Base-by-base conservation (phyloP, 169 alveolate species). In the Eimeria falciformis region DNA sequence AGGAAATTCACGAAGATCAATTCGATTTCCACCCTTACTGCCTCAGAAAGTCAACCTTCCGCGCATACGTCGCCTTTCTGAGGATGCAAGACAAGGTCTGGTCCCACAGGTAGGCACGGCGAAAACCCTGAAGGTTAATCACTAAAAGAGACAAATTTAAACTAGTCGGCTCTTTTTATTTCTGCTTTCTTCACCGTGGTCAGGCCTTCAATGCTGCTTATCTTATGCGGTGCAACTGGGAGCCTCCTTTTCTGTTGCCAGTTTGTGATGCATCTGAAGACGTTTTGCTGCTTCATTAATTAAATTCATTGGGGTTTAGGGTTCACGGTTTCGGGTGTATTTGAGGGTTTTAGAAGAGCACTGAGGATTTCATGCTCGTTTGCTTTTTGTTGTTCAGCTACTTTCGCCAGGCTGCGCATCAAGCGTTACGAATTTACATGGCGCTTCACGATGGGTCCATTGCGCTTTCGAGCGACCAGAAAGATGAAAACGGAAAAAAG, bases 21-120 rank as follows among this genome's bases (percentile, higher is more conserved):
- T 95, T 94, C 82, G 99, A 98, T 91, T 97, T 97, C 91, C 98
- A 97, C 90, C 93, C 95, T 53, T 97, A 96, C 95, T 96, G 97
- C 50, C 88, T 97, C 84, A 95, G 98, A 81, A 97, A 96, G 91
- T 94, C 94, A 91, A 96, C 96, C 81, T 46, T 97, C 71, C 95
- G 95, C 43, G 82, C 97, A 50, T 96, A 96, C 68, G 75, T 95
- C 23, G 75, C 96, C 29, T 95, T 95, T 46, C 77, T 95, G 23
- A 40, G 86, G 4, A 94, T 95, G 96, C 94, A 91, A 14, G 96
- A 95, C 77, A 90, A 75, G 33, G 69, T 95, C 45, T 81, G 45
- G 55, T 90, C 93, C 5, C 89, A 90, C 82, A 29, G 43, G 93
- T 90, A 37, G 37, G 90, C 5, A 9, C 11, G 14, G 66, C 11